A percentile compares a stretch with the other conserved stretches of the same genome.
Evolutionary conservation across 768 basidiomycete genomes (phyloP).

Genomic region (Russula foetens): DNA sequence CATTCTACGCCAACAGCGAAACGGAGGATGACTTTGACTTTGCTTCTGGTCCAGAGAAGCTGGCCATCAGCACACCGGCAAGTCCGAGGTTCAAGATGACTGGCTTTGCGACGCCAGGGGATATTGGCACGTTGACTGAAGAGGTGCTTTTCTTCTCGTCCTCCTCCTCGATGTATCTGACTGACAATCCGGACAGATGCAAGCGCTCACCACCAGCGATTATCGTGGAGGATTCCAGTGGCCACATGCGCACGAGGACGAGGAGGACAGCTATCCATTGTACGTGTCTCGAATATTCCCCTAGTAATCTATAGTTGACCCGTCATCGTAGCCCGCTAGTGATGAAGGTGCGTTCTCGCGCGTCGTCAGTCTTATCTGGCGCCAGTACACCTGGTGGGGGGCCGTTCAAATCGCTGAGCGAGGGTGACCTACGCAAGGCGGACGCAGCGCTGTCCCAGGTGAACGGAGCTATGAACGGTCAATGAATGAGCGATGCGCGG

Average conservation of each 20-base stretch:
- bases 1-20: constrained; percentile 63
- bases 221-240: constrained; percentile 59
- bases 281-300: constrained; percentile 34
- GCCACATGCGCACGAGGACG: constrained; percentile 58
- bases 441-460: constrained; percentile 79
- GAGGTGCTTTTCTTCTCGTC: constrained; percentile 41
- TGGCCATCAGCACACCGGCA: constrained; percentile 75
- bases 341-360: constrained; percentile 82
- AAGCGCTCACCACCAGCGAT: constrained; percentile 77
- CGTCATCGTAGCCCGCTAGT: constrained; percentile 59
- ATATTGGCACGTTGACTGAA: constrained; percentile 84
- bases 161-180: neutral
- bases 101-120: constrained; percentile 87
- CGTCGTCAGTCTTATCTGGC: constrained; percentile 64
- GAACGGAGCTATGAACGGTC: constrained; percentile 21
- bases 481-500: neutral
- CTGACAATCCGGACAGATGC: constrained; percentile 51
- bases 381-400: constrained; percentile 87
- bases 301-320: neutral
- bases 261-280: constrained; percentile 90
- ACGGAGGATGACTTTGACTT: constrained; percentile 50
- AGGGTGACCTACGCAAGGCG: constrained; percentile 78
- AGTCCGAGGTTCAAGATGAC: constrained; percentile 69
- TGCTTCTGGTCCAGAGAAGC: constrained; percentile 55
- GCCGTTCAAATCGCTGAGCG: constrained; percentile 70